Evolutionary conservation across 2,329 filamentous ascomycete genomes (phyloP).

Genomic region (Volutella citrinella): DNA sequence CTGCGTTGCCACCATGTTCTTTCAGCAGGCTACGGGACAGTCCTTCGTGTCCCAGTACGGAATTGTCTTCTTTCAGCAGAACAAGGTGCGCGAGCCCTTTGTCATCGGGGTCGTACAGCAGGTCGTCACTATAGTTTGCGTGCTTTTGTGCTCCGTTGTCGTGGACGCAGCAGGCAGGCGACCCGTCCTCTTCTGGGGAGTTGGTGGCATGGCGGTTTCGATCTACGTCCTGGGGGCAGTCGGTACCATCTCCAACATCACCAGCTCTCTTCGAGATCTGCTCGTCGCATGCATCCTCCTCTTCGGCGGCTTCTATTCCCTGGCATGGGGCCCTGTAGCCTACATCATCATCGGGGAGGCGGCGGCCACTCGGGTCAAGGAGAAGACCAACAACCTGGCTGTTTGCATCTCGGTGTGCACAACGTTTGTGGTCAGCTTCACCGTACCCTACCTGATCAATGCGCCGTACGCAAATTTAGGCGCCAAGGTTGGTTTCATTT

Average conservation of each 20-base stretch:
- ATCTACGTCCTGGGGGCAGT: conserved; percentile 21
- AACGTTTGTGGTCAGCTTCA: conserved; percentile 33
- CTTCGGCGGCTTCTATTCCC: conserved; percentile 21
- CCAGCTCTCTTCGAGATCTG: no score
- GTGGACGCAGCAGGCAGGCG: conserved; percentile 24
- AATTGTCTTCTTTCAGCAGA: conserved; percentile 27
- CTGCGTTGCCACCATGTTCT: conserved; percentile 28
- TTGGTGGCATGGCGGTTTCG: conserved; percentile 20
- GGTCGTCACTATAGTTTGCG: conserved; percentile 10
- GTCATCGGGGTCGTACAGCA: conserved; percentile 22
- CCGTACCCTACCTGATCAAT: conserved; percentile 36
- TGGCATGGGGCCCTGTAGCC: conserved; percentile 27
- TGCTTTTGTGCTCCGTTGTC: conserved; percentile 21
- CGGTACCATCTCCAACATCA: conserved; percentile 5
- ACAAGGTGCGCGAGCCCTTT: conserved; percentile 25
- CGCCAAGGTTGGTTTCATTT: conserved; percentile 38
- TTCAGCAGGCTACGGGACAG: conserved; percentile 32
- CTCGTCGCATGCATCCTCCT: conserved; percentile 26
- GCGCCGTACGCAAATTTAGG: conserved; percentile 32
- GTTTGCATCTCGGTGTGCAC: conserved; percentile 26
- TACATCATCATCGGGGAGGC: conserved; percentile 26
- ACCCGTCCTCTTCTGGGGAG: conserved; percentile 22
- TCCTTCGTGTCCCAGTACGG: conserved; percentile 28
- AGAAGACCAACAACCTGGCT: conserved; percentile 29
- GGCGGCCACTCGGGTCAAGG: conserved; percentile 23